A percentile compares a stretch with the other conserved stretches of the same genome.
These are phyloP conservation scores for Syzygium aromaticum DNA, from an alignment of 345 rosid species.

Conservation along the genomic window DNA sequence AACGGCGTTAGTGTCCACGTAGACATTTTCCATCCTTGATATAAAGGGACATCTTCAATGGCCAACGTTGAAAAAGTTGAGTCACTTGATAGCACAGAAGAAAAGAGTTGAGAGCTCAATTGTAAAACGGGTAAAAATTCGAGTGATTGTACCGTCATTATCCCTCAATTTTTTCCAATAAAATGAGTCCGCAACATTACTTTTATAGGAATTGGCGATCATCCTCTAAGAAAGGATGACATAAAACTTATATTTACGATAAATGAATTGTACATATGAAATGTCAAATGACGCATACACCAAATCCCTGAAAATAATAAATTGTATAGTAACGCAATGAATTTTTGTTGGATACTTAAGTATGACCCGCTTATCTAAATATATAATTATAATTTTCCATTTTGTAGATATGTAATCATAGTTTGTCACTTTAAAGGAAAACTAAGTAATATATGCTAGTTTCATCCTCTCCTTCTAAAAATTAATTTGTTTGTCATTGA, in stretches of 20 bases:
- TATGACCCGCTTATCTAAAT: neutral
- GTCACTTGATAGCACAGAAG: neutral
- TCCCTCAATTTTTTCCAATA: neutral
- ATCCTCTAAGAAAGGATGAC: neutral
- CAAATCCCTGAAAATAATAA: neutral
- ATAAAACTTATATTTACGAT: no score
- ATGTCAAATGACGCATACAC: neutral
- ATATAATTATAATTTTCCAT: no score
- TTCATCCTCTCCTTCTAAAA: no score
- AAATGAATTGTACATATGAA: neutral
- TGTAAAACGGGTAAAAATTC: no score
- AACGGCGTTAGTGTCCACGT: neutral
- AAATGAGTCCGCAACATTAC: rapidly evolving
- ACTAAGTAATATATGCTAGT: no score
- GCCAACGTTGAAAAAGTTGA: no score
- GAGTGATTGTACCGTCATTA: rapidly evolving
- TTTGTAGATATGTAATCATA: neutral
- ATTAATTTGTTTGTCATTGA: no score
- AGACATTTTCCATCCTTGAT: rapidly evolving
- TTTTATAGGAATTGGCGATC: neutral
- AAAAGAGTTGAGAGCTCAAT: neutral
- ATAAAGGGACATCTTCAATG: neutral
- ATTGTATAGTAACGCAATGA: rapidly evolving
- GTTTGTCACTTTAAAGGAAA: neutral
- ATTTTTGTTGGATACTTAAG: no score